Conservation (phyloP, 495 filamentous ascomycete species). For the Penicillium alfredii region DNA sequence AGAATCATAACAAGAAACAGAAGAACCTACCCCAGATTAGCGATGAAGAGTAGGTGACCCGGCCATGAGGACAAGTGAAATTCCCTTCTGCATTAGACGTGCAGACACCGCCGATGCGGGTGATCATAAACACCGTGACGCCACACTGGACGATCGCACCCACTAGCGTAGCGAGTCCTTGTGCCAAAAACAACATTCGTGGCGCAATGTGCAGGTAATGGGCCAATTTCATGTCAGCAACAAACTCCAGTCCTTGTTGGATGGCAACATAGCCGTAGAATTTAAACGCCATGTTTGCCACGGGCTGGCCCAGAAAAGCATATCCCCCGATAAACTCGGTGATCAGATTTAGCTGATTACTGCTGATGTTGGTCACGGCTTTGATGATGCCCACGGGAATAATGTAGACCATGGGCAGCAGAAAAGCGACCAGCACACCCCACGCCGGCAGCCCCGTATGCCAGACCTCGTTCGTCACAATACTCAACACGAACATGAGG, state of each 20-base stretch:
- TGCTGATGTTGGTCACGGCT: constrained; percentile 62
- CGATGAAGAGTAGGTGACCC: constrained; percentile 63
- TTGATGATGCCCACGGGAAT: constrained; percentile 49
- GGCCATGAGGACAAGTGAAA: constrained; percentile 63
- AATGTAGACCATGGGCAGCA: constrained; percentile 38
- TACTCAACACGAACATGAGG: constrained; percentile 53
- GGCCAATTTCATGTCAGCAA: constrained; percentile 71
- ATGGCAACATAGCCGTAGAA: constrained; percentile 69
- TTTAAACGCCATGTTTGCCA: constrained; percentile 72
- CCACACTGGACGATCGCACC: constrained; percentile 62
- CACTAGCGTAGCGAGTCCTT: constrained; percentile 59
- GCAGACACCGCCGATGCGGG: constrained; percentile 56
- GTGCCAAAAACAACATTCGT: constrained; percentile 60
- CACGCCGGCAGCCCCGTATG: constrained; percentile 61
- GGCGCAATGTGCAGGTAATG: constrained; percentile 75
- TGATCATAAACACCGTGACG: constrained; percentile 60
- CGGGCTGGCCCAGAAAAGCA: constrained; percentile 58
- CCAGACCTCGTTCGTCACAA: constrained; percentile 59
- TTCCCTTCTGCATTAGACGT: constrained; percentile 52
- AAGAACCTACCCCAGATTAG: constrained; percentile 57
- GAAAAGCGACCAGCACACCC: constrained; percentile 58
- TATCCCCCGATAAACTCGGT: constrained; percentile 70
- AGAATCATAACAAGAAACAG: neutral
- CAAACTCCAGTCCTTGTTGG: constrained; percentile 49
- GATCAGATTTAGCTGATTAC: constrained; percentile 59